phyloP scores from a whole-genome alignment of 2,329 filamentous ascomycete genomes.

The Paracoccidioides lutzii region DNA sequence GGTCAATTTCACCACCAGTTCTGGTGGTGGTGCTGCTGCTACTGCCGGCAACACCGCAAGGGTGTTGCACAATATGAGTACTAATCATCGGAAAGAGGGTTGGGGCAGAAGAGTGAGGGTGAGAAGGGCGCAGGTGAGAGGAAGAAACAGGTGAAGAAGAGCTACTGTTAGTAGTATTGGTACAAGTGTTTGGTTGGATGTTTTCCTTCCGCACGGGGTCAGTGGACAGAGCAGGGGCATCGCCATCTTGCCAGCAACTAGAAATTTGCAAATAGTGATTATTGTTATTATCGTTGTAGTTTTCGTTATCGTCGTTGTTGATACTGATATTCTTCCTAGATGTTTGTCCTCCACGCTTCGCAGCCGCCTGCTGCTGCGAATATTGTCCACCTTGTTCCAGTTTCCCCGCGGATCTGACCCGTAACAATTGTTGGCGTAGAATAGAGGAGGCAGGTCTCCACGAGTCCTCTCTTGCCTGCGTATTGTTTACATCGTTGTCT shows the following conservation, averaged over 20 bases:
- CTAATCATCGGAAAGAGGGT: not conserved
- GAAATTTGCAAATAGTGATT: not conserved
- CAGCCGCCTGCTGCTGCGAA: not conserved
- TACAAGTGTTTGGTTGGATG: not conserved
- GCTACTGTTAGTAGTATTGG: too few species aligned
- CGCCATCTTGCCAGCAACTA: slow-evolving; percentile 8
- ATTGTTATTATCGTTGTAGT: not conserved
- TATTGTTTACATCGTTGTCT: slow-evolving; percentile 24
- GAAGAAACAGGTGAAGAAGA: not conserved
- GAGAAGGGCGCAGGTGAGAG: not conserved
- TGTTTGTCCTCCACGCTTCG: not conserved
- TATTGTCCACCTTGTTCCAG: not conserved
- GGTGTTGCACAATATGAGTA: not conserved
- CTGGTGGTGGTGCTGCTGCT: not conserved
- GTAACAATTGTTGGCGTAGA: not conserved
- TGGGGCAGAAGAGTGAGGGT: not conserved
- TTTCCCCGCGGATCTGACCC: not conserved
- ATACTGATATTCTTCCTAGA: not conserved
- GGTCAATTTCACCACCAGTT: not conserved
- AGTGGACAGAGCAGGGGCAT: slow-evolving; percentile 10
- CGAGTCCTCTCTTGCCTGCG: slow-evolving; percentile 19
- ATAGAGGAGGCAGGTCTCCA: not conserved
- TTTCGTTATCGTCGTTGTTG: not conserved
- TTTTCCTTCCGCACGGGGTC: slow-evolving; percentile 9
- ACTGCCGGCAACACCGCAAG: not conserved